These are phyloP conservation scores for Lachnellula occidentalis DNA, from an alignment of 2,329 filamentous ascomycete genomes.

Conservation along the genomic window DNA sequence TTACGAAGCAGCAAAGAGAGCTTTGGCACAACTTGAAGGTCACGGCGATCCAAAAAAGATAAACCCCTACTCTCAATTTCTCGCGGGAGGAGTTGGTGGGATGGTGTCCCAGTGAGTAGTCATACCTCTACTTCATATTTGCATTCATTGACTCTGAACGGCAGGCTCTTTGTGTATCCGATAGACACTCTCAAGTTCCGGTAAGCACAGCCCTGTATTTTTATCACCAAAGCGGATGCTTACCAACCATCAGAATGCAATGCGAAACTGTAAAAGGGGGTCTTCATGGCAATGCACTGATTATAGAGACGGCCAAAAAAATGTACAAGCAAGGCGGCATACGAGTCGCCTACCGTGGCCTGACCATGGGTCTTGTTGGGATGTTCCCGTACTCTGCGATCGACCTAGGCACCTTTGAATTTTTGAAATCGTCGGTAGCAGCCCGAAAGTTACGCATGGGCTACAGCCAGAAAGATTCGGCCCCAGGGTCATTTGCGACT, in stretches of 20 bases:
- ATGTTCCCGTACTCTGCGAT: constrained; percentile 99
- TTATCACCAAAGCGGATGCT: constrained; percentile 5
- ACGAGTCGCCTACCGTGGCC: constrained; percentile 77
- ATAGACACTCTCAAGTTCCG: constrained; percentile 53
- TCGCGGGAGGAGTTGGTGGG: constrained; percentile 84
- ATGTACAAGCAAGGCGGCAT: constrained; percentile 77
- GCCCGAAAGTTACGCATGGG: constrained; percentile 64
- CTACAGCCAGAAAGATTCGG: constrained; percentile 76
- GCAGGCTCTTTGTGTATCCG: constrained; percentile 76
- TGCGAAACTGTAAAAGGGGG: constrained; percentile 89
- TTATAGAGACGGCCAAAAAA: constrained; percentile 75
- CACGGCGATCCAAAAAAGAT: constrained; percentile 77
- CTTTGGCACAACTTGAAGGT: constrained; percentile 80
- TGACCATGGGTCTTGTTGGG: constrained; percentile 88
- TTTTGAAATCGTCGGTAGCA: constrained; percentile 73
- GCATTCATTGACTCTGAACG: constrained; percentile 8
- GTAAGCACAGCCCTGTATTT: constrained; percentile 13
- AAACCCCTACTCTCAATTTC: constrained; percentile 79
- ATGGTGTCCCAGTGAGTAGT: constrained; percentile 81
- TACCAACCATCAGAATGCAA: constrained; percentile 54
- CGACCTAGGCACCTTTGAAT: constrained; percentile 92
- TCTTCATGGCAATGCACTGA: constrained; percentile 73
- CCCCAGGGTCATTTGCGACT: constrained; percentile 75
- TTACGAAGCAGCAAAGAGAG: constrained; percentile 90
- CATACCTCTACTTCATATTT: not conserved